A percentile compares a stretch with the other conserved stretches of the same genome.
Evolutionary conservation across 148 eudicot genomes (phyloP).

Genomic region (Cornus kousa): DNA sequence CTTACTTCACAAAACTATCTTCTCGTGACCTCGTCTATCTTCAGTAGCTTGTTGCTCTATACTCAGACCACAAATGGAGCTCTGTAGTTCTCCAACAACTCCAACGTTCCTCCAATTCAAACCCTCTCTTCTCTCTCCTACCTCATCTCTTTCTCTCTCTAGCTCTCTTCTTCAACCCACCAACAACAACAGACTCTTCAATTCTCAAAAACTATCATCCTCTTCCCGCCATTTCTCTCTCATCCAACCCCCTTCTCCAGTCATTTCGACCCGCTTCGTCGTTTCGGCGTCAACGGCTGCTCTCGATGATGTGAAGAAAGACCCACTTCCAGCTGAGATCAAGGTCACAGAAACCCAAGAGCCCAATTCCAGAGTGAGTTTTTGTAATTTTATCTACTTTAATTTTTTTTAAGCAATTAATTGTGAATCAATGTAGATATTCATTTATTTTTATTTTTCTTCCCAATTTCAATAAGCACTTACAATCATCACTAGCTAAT

Average conservation of each 20-base stretch:
- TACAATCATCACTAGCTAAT: no score
- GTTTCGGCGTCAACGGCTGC: conserved; percentile 40
- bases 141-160: conserved; percentile 22
- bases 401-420: no score
- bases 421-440: no score
- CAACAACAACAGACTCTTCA: conserved; percentile 14
- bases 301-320: conserved; percentile 32
- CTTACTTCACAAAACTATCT: conserved; percentile 17
- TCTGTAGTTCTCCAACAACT: conserved; percentile 27
- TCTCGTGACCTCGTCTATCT: background rate
- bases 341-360: conserved; percentile 52
- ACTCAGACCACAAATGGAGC: conserved; percentile 40
- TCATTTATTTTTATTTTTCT: no score
- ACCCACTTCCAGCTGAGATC: conserved; percentile 80
- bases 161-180: conserved; percentile 5
- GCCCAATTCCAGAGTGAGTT: conserved; percentile 80
- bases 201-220: conserved; percentile 24
- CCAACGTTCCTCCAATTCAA: conserved; percentile 24
- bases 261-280: conserved; percentile 18
- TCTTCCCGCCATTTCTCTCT: conserved; percentile 50
- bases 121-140: conserved; percentile 19
- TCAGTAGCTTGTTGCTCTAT: conserved; percentile 16
- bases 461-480: no score
- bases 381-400: no score
- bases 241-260: conserved; percentile 19